Evolutionary conservation across 2,329 filamentous ascomycete species (phyloP).

Genomic region (Monilinia vaccinii-corymbosi): DNA sequence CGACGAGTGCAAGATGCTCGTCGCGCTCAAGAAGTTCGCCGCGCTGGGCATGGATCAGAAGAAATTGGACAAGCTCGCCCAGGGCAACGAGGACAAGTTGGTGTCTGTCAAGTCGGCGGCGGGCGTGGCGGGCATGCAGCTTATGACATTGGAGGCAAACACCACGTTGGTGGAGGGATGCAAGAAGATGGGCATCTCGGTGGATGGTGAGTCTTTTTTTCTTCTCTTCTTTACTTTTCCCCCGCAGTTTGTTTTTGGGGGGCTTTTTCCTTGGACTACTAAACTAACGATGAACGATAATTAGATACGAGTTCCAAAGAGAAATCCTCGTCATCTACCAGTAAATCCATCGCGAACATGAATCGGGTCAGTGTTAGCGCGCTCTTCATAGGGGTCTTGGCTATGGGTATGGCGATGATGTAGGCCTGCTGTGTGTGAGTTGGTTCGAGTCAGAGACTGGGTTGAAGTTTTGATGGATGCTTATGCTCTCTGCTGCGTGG

Average conservation of each 20-base stretch:
- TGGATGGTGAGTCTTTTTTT: neutral
- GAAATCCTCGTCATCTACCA: too few species aligned
- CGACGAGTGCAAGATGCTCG: conserved; percentile 4
- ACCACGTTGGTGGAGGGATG: conserved; percentile 27
- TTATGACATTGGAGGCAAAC: conserved; percentile 30
- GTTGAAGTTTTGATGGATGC: too few species aligned
- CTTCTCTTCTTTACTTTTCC: neutral
- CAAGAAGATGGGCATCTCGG: neutral
- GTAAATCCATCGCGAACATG: neutral
- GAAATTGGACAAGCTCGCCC: conserved; percentile 27
- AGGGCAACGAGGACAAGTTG: conserved; percentile 32
- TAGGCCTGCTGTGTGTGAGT: too few species aligned
- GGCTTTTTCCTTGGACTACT: too few species aligned
- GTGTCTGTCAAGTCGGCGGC: conserved; percentile 33
- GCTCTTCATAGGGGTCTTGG: neutral
- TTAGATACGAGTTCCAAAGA: too few species aligned
- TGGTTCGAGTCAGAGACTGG: too few species aligned
- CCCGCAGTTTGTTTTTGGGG: too few species aligned
- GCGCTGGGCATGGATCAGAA: conserved; percentile 31
- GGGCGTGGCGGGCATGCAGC: conserved; percentile 24
- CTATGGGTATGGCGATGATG: neutral
- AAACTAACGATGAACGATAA: too few species aligned
- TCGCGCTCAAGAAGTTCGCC: conserved; percentile 15
- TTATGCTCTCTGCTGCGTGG: too few species aligned
- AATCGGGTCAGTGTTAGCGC: neutral